Evolutionary conservation across 257 asterid genomes (phyloP), one percentile per base, ranked within the genome.

Genomic region (Phtheirospermum japonicum): DNA sequence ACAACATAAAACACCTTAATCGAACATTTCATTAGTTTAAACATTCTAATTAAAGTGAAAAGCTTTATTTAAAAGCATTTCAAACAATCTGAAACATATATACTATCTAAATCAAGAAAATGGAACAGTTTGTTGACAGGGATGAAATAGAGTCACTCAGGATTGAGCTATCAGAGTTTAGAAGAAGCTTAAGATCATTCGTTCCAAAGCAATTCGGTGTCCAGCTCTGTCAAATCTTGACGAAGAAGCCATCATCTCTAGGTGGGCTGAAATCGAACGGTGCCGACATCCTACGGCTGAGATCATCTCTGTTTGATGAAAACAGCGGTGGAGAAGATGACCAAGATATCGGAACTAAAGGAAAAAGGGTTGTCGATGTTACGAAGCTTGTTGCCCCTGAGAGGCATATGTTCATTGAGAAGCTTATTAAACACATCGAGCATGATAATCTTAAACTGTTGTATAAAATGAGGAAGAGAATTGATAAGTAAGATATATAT

Each of bases 371-470:
- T 57, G 76, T 77, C 11, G 83, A 83, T 45, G 80, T 83, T 48
- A 71, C 82, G 12, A 80, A 77, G 71, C 75, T 81, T 32, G 74
- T 72, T 17, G 83, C 82, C 13, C 74, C 66, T 9, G 82, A 76
- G 67, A 72, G 69, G 70, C 75, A 56, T 48, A 18, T 78, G 79
- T 64, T 80, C 59, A 75, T 80, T 23, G 81, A 70, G 58, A 77
- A 77, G 74, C 83, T 80, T 39, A 75, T 80, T 34, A 64, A 70
- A 57, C 81, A 80, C 68, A 70, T 75, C 30, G 83, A 78, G 2
- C 79, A 77, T 16, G 86, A 80, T 59, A 80, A 79, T 57, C 83
- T 70, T 32, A 61, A 42, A 12, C 76, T 84, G 56, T 65, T 84
- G 63, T 83, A 63, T 43, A 73, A 73, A 56, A 74, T 80, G 55